These are phyloP conservation scores for Tarenaya hassleriana DNA, from an alignment of 345 rosid species.

Conservation along the genomic window DNA sequence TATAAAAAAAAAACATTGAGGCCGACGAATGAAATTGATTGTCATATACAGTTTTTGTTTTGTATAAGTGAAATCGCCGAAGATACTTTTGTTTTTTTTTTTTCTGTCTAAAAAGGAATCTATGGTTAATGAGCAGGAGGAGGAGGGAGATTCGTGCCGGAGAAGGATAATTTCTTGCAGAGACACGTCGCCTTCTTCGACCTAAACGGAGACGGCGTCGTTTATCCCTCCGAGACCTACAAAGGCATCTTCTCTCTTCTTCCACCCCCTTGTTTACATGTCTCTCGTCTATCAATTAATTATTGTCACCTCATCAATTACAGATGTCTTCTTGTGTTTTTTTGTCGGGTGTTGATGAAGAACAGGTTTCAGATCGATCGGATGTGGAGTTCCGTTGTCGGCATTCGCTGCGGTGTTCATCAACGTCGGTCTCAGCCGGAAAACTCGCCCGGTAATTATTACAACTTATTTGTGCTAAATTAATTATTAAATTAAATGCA, in stretches of 20 bases:
- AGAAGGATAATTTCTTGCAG: conserved; percentile 46
- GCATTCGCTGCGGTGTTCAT: conserved; percentile 36
- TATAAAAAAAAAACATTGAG: too few relatives aligned
- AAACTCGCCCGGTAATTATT: conserved; percentile 55
- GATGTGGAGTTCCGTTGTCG: conserved; percentile 41
- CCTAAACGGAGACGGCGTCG: conserved; percentile 59
- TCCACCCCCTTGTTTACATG: not conserved
- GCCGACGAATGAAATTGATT: too few relatives aligned
- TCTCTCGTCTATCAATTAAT: not conserved
- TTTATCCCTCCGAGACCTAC: conserved; percentile 78
- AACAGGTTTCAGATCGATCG: conserved; percentile 65
- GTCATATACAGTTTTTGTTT: too few relatives aligned
- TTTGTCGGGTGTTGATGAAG: too few relatives aligned
- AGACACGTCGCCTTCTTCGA: conserved; percentile 83
- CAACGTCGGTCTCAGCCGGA: conserved; percentile 43
- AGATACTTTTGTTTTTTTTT: too few relatives aligned
- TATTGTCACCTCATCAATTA: too few relatives aligned
- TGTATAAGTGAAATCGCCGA: too few relatives aligned
- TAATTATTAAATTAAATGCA: not conserved
- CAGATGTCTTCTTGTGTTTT: too few relatives aligned
- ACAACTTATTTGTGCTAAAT: not conserved
- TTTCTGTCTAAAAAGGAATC: too few relatives aligned
- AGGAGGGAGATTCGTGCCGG: conserved; percentile 29
- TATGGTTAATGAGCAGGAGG: too few relatives aligned
- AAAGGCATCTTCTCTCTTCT: conserved; percentile 34